A percentile compares a stretch with the other conserved stretches of the same genome.
These are phyloP conservation scores for Arthrobotrys entomopaga DNA, from an alignment of 2,329 filamentous ascomycete species.

Conservation along the genomic window DNA sequence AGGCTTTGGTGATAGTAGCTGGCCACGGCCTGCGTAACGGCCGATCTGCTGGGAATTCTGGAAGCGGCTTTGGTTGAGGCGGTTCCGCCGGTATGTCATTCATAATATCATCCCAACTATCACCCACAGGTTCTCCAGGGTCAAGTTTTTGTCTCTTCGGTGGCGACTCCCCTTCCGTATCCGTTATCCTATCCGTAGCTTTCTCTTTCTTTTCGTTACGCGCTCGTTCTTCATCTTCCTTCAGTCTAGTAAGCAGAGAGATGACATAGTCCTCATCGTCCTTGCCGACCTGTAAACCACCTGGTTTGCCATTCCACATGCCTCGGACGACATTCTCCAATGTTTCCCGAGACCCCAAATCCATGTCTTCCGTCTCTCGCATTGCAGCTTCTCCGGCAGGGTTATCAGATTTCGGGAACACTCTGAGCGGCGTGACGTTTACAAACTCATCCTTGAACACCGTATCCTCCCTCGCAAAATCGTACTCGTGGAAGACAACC, in stretches of 20 bases:
- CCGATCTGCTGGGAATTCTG: constrained; percentile 42
- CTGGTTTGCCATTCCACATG: constrained; percentile 50
- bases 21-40: constrained; percentile 74
- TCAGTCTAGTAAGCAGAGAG: constrained; percentile 37
- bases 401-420: constrained; percentile 46
- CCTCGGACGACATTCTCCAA: constrained; percentile 28
- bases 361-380: constrained; percentile 35
- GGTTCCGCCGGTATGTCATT: background rate
- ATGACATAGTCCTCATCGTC: constrained; percentile 51
- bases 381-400: constrained; percentile 55
- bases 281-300: constrained; percentile 35
- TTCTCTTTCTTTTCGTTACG: constrained; percentile 55
- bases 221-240: constrained; percentile 43
- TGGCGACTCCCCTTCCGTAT: constrained; percentile 38
- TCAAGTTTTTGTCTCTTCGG: constrained; percentile 40
- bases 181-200: constrained; percentile 38
- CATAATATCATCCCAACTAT: constrained; percentile 29
- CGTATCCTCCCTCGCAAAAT: constrained; percentile 33
- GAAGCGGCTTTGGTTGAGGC: constrained; percentile 10
- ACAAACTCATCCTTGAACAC: constrained; percentile 57
- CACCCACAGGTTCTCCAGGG: constrained; percentile 17
- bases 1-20: constrained; percentile 70
- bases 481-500: constrained; percentile 59
- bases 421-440: constrained; percentile 56
- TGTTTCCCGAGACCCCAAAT: constrained; percentile 23